Percentiles rank a stretch among this genome's conserved stretches.
phyloP scores from a whole-genome alignment of 805 yeast species.

The Ogataea allantospora region DNA sequence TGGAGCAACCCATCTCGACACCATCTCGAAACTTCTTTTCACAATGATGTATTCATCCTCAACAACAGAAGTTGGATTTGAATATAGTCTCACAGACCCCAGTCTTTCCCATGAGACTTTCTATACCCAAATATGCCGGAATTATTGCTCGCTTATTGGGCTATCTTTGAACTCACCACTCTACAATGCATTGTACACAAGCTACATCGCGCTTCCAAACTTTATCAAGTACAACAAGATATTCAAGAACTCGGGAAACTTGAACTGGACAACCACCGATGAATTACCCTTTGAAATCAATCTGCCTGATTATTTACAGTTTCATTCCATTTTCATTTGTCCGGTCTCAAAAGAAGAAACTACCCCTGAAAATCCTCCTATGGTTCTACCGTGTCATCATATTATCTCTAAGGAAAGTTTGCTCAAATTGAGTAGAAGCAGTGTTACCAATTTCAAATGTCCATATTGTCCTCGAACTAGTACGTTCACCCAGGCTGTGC shows the following conservation, averaged over 20 bases:
- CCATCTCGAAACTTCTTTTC: slow-evolving; percentile 45
- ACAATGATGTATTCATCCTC: slow-evolving; percentile 31
- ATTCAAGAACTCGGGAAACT: slow-evolving; percentile 33
- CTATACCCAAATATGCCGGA: slow-evolving; percentile 38
- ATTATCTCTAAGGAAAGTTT: slow-evolving; percentile 56
- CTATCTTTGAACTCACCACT: slow-evolving; percentile 54
- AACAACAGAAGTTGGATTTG: slow-evolving; percentile 8
- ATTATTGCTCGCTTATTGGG: slow-evolving; percentile 48
- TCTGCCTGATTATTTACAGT: slow-evolving; percentile 51
- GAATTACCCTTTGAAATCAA: slow-evolving; percentile 64
- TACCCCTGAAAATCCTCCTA: slow-evolving; percentile 59
- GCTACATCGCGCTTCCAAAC: slow-evolving; percentile 52
- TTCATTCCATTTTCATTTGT: slow-evolving; percentile 68
- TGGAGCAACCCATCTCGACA: slow-evolving; percentile 38
- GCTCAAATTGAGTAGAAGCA: slow-evolving; percentile 41
- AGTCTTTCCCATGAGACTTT: slow-evolving; percentile 17
- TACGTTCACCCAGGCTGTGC: slow-evolving; percentile 38
- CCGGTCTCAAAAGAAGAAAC: slow-evolving; percentile 70
- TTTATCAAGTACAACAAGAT: slow-evolving; percentile 48
- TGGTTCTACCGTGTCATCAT: slow-evolving; percentile 40
- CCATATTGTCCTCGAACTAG: slow-evolving; percentile 67
- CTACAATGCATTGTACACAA: slow-evolving; percentile 48
- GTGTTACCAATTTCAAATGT: slow-evolving; percentile 54
- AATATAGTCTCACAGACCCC: slow-evolving; percentile 8
- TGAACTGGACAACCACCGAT: slow-evolving; percentile 55